Evolutionary conservation across 176 grass and related monocot genomes (phyloP).

Genomic region (Bolboschoenus planiculmis): DNA sequence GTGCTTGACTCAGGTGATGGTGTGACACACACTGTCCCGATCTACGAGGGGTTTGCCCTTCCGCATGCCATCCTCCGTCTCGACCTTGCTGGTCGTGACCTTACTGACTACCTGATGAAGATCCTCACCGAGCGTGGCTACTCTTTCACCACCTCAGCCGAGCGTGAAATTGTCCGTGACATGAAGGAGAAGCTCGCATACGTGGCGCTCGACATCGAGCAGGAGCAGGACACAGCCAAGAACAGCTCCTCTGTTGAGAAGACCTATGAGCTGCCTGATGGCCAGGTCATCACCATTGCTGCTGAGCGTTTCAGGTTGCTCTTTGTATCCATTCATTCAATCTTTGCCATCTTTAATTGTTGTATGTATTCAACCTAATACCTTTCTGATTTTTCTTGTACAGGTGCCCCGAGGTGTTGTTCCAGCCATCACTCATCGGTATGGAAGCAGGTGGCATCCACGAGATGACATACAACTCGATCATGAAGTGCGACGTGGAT

Average conservation of each 20-base stretch:
- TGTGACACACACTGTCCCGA: slow-evolving; percentile 70
- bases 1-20: slow-evolving; percentile 81
- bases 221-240: slow-evolving; percentile 64
- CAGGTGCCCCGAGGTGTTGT: slow-evolving; percentile 76
- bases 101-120: slow-evolving; percentile 62
- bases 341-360: neutral
- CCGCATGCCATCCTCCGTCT: slow-evolving; percentile 75
- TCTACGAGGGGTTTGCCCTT: slow-evolving; percentile 65
- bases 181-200: slow-evolving; percentile 80
- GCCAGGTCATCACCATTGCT: slow-evolving; percentile 66
- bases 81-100: slow-evolving; percentile 56
- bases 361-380: neutral
- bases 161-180: slow-evolving; percentile 70
- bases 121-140: slow-evolving; percentile 65
- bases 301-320: slow-evolving; percentile 52
- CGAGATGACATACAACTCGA: slow-evolving; percentile 77
- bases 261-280: slow-evolving; percentile 70
- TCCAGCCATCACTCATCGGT: slow-evolving; percentile 78
- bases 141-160: slow-evolving; percentile 56
- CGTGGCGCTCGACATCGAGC: slow-evolving; percentile 57
- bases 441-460: slow-evolving; percentile 73
- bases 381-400: neutral
- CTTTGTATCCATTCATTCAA: neutral
- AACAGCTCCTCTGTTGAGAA: slow-evolving; percentile 69
- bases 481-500: slow-evolving; percentile 93